Conservation (phyloP, 768 basidiomycete species). For the Roridomyces roridus region DNA sequence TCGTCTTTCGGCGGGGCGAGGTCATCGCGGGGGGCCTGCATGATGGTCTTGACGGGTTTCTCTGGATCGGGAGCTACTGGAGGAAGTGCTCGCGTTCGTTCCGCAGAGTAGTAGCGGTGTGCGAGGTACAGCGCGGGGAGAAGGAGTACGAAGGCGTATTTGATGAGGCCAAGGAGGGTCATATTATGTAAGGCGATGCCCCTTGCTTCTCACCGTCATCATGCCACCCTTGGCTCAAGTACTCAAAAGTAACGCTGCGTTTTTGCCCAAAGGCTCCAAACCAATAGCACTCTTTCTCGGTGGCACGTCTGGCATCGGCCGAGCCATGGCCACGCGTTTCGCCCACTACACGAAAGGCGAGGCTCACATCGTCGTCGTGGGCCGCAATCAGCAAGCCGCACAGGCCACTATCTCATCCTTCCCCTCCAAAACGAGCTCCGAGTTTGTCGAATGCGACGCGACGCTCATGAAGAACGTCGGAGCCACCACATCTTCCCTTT, state of each 20-base stretch:
- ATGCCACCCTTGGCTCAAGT: constrained; percentile 27
- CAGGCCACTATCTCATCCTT: constrained; percentile 38
- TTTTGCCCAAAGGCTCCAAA: constrained; percentile 2
- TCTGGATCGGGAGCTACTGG: no score
- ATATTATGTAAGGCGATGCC: no score
- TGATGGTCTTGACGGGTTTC: no score
- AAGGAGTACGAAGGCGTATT: no score
- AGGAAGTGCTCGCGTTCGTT: no score
- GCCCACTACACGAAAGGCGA: constrained; percentile 44
- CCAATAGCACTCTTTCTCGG: constrained; percentile 33
- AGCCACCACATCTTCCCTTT: constrained; percentile 32
- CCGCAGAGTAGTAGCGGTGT: no score
- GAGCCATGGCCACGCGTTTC: constrained; percentile 41
- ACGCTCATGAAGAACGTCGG: constrained; percentile 42
- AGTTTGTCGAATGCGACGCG: constrained; percentile 45
- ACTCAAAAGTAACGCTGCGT: constrained; percentile 24
- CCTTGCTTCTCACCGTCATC: no score
- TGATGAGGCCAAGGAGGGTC: no score
- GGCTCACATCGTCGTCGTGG: constrained; percentile 45
- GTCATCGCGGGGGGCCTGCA: constrained; percentile 69
- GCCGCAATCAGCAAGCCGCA: constrained; percentile 42
- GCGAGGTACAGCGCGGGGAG: no score
- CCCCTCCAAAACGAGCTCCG: constrained; percentile 32
- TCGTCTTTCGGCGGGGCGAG: constrained; percentile 78
- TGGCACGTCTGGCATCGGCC: constrained; percentile 37